phyloP scores from a whole-genome alignment of 2,329 filamentous ascomycete species.

The Ilyonectria destructans region DNA sequence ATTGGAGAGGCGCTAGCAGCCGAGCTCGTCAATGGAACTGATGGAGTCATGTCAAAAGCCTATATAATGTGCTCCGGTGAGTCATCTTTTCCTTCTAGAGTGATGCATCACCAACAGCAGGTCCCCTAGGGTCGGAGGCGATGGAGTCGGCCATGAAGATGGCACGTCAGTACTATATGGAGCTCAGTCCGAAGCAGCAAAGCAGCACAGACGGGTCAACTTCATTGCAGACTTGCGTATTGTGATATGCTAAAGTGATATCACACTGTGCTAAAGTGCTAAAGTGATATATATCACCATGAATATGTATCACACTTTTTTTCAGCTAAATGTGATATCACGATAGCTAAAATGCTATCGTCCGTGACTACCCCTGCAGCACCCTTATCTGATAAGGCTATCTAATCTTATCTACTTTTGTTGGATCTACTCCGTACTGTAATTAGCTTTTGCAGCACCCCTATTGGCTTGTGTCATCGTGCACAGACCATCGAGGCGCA shows the following conservation, averaged over 20 bases:
- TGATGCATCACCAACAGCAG: slow-evolving; percentile 51
- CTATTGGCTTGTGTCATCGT: background rate
- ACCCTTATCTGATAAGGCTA: too few species aligned
- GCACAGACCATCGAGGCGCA: background rate
- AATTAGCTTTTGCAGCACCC: background rate
- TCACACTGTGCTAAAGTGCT: too few species aligned
- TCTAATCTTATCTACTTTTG: background rate
- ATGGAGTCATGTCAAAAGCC: slow-evolving; percentile 53
- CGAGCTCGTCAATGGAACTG: slow-evolving; percentile 51
- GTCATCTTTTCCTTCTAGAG: slow-evolving; percentile 5
- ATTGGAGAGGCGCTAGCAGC: slow-evolving; percentile 40
- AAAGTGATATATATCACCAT: too few species aligned
- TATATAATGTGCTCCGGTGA: slow-evolving; percentile 56
- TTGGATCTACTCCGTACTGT: background rate
- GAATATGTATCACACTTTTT: too few species aligned
- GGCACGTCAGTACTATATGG: slow-evolving; percentile 62
- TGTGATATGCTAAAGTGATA: too few species aligned
- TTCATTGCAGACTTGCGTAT: slow-evolving; percentile 67
- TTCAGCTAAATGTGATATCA: too few species aligned
- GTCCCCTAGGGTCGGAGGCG: slow-evolving; percentile 66
- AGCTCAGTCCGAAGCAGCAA: slow-evolving; percentile 64
- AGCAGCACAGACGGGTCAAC: slow-evolving; percentile 66
- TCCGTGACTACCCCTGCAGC: too few species aligned
- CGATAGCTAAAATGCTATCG: too few species aligned
- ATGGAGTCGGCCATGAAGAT: slow-evolving; percentile 64